Base-by-base conservation (phyloP, 2,329 filamentous ascomycete genomes). In the Cordyceps fumosorosea region DNA sequence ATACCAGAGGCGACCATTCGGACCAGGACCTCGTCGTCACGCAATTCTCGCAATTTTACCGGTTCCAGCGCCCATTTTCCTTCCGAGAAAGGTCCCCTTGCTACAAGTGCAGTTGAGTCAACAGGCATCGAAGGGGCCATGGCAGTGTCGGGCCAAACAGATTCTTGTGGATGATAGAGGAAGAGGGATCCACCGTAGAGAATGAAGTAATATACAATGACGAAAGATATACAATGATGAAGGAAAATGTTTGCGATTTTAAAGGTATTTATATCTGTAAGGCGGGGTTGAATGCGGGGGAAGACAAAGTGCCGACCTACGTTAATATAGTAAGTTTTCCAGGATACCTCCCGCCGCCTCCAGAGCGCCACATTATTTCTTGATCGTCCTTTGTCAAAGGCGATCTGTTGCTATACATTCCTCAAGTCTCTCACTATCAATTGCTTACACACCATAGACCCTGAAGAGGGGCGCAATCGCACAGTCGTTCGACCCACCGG, bases 1-100 rank as follows among this genome's bases (percentile, higher is more conserved):
- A 85, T 77, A 0, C 82, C 82, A 0, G 78, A 78, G 0, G 82
- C 80, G 1, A 83, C 73, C 63, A 84, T 79, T 48, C 81, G 78
- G 3, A 84, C 77, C 2, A 84, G 71, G 2, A 84, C 69, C 68
- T 84, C 82, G 34, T 81, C 77, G 1, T 77, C 71, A 7, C 65
- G 68, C 12, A 69, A 54, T 1, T 67, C 67, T 12, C 70, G 69
- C 14, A 73, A 67, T 1, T 65, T 67, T 0, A 74, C 70, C 0
- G 67, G 64, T 32, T 73, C 71, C 7, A 74, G 66, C 2, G 68
- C 67, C 72, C 72, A 74, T 65, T 70, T 71, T 0, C 69, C 69
- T 24, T 71, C 65, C 11, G 69, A 71, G 34, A 73, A 70, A 0
- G 71, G 71, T 0, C 71, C 72, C 22, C 71, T 66, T 0, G 71